These are phyloP conservation scores for Exsudoporus frostii DNA, from an alignment of 768 basidiomycete species.

Conservation along the genomic window DNA sequence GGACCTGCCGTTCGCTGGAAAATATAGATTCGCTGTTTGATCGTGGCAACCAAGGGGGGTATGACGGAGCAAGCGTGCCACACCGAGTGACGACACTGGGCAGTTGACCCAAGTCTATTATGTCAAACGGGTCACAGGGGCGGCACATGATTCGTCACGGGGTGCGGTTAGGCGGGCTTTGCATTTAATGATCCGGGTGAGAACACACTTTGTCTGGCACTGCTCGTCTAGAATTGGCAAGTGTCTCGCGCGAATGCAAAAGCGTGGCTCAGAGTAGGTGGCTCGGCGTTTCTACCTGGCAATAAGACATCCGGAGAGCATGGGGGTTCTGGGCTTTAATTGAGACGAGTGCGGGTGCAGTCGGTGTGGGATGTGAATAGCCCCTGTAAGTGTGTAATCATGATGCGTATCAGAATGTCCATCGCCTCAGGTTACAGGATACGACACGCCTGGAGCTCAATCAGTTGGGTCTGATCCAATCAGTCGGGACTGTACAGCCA, in stretches of 20 bases:
- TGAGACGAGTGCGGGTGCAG: neutral
- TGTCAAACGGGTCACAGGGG: neutral
- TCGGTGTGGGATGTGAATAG: neutral
- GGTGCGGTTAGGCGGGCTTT: conserved; percentile 4
- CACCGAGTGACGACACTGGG: neutral
- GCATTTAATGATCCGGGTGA: conserved; percentile 2
- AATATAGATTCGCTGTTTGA: conserved; percentile 1
- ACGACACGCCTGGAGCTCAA: conserved; percentile 2
- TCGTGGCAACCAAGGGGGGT: conserved; percentile 2
- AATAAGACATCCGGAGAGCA: neutral
- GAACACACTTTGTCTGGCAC: neutral
- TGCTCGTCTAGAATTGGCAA: neutral
- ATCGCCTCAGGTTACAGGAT: conserved; percentile 3
- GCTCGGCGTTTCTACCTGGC: conserved; percentile 4
- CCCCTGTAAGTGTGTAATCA: conserved; percentile 1
- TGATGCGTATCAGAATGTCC: conserved; percentile 8
- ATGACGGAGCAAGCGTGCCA: neutral
- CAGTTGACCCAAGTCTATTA: neutral
- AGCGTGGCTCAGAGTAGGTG: neutral
- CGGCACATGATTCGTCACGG: neutral
- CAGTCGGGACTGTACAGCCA: conserved; percentile 6
- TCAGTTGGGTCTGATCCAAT: conserved; percentile 17
- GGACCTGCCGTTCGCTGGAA: neutral
- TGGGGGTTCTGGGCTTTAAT: neutral
- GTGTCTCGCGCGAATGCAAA: neutral